phyloP scores from a whole-genome alignment of 345 rosid genomes.

The Pseudoturritis turrita region DNA sequence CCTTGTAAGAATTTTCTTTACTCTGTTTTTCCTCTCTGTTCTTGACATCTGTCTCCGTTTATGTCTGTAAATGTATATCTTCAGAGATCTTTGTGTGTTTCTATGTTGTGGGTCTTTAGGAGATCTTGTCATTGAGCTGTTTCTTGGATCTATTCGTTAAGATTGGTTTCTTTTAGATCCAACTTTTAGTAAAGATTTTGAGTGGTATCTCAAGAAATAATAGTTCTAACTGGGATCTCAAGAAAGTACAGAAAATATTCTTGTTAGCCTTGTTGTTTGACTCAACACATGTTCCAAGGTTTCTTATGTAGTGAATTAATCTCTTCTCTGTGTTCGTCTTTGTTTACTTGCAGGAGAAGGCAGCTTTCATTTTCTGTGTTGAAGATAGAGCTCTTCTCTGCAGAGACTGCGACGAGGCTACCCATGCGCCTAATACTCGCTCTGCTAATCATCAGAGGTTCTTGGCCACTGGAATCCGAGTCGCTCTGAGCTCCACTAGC shows the following conservation, averaged over 20 bases:
- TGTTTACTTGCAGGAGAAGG: constrained; percentile 65
- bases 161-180: too few species aligned
- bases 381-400: constrained; percentile 97
- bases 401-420: constrained; percentile 74
- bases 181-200: too few species aligned
- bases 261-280: too few species aligned
- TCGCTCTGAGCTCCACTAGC: constrained; percentile 54
- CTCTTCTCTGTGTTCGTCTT: constrained; percentile 8
- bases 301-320: background rate
- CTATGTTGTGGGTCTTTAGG: background rate
- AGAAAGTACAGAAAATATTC: too few species aligned
- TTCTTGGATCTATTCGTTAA: too few species aligned
- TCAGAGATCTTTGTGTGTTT: background rate
- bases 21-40: too few species aligned
- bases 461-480: constrained; percentile 87
- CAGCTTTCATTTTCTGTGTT: constrained; percentile 95
- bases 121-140: background rate
- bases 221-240: too few species aligned
- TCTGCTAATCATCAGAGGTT: constrained; percentile 90
- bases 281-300: background rate
- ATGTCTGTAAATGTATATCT: background rate
- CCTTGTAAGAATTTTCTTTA: constrained; percentile 44
- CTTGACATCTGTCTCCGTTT: background rate
- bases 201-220: too few species aligned
- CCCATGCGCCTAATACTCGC: constrained; percentile 74